Evolutionary conservation across 2,329 filamentous ascomycete species (phyloP).

Genomic region (Trichoderma endophyticum): DNA sequence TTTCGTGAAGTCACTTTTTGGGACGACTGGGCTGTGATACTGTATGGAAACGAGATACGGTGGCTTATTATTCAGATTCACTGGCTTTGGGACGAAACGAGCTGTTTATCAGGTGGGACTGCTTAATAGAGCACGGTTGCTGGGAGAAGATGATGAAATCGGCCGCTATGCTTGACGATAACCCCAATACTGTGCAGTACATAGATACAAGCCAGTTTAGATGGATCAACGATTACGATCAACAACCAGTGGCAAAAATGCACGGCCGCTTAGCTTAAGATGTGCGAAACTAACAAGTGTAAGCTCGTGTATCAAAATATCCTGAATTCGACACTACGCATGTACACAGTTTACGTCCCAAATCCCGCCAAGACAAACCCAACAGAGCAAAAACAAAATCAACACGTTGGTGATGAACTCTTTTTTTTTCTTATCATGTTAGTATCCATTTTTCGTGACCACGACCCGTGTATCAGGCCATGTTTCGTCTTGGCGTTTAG

Average conservation of each 20-base stretch:
- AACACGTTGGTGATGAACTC: neutral
- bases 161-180: neutral
- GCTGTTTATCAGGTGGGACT: neutral
- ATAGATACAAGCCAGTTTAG: too few relatives aligned
- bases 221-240: neutral
- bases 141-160: neutral
- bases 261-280: neutral
- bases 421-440: neutral
- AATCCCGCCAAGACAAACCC: neutral
- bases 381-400: neutral
- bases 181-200: neutral
- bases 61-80: neutral
- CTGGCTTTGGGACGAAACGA: neutral
- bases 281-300: too few relatives aligned
- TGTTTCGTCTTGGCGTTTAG: conserved; percentile 1
- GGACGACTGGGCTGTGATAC: neutral
- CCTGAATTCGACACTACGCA: neutral
- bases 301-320: too few relatives aligned
- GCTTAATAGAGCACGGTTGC: neutral
- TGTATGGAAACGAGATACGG: neutral
- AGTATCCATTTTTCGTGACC: neutral
- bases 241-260: neutral
- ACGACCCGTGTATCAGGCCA: conserved; percentile 1
- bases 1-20: neutral
- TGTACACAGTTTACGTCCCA: neutral